Conservation (phyloP, 345 rosid genomes). For the Balakata baccata region DNA sequence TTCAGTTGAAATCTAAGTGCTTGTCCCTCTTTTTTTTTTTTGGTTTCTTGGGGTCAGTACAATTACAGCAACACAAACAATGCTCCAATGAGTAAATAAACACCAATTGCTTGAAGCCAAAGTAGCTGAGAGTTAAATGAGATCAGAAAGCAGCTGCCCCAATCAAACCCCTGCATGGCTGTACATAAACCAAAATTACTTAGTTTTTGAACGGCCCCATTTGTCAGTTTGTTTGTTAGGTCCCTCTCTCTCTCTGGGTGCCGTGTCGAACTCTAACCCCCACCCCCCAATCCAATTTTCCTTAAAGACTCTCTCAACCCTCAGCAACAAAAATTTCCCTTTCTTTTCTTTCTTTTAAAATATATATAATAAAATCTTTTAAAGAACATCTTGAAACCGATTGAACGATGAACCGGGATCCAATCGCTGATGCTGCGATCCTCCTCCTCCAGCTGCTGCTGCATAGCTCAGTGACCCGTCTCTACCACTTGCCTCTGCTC, state of each 20-base stretch:
- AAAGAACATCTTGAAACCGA: slow-evolving; percentile 65
- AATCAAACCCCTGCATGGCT: slow-evolving; percentile 33
- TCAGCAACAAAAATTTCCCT: too few species aligned
- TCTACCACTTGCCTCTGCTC: slow-evolving; percentile 34
- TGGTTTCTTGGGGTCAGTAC: slow-evolving; percentile 18
- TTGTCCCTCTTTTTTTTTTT: slow-evolving; percentile 28
- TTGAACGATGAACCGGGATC: slow-evolving; percentile 46
- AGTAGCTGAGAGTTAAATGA: slow-evolving; percentile 68
- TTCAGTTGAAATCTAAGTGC: slow-evolving; percentile 70
- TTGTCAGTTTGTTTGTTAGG: slow-evolving; percentile 48
- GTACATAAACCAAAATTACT: slow-evolving; percentile 43
- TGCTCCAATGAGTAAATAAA: neutral
- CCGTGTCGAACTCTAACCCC: slow-evolving; percentile 36
- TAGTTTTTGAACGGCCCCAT: slow-evolving; percentile 30
- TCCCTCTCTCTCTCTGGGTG: slow-evolving; percentile 43
- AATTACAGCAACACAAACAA: slow-evolving; percentile 20
- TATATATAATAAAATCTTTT: slow-evolving; percentile 17
- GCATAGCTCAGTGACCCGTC: slow-evolving; percentile 47
- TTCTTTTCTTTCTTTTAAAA: neutral
- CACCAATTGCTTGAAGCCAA: slow-evolving; percentile 53
- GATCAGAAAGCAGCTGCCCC: slow-evolving; percentile 74
- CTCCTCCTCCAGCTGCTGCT: slow-evolving; percentile 40
- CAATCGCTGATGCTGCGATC: slow-evolving; percentile 33
- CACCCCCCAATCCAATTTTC: neutral
- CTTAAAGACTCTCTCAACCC: too few species aligned